Evolutionary conservation across 805 yeast genomes (phyloP).

Genomic region (Peterozyma toletana): DNA sequence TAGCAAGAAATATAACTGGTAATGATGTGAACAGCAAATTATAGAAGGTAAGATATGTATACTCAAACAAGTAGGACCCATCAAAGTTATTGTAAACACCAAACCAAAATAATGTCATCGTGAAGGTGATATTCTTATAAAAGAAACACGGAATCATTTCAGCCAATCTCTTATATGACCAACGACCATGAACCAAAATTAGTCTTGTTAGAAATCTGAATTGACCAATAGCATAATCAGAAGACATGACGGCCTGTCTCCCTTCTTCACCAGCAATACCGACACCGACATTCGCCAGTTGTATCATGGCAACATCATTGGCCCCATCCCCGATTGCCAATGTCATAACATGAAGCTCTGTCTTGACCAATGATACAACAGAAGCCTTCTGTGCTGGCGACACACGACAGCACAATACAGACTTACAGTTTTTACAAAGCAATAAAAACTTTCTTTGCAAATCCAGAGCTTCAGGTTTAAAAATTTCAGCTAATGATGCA

Average conservation of each 20-base stretch:
- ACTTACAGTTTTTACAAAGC: conserved; percentile 71
- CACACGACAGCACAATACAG: conserved; percentile 82
- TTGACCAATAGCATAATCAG: conserved; percentile 83
- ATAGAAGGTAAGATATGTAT: conserved; percentile 73
- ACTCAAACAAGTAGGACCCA: conserved; percentile 75
- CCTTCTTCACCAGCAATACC: conserved; percentile 94
- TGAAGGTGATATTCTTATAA: conserved; percentile 71
- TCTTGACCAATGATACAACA: conserved; percentile 75
- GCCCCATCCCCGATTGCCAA: conserved; percentile 87
- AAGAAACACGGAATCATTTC: conserved; percentile 83
- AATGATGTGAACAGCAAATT: conserved; percentile 78
- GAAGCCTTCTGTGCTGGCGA: conserved; percentile 84
- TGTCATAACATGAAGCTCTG: conserved; percentile 72
- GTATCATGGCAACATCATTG: conserved; percentile 88
- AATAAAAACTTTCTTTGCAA: conserved; percentile 54
- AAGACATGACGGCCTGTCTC: conserved; percentile 82
- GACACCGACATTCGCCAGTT: conserved; percentile 80
- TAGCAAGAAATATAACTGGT: conserved; percentile 72
- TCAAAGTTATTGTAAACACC: conserved; percentile 71
- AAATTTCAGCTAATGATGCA: conserved; percentile 54
- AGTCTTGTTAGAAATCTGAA: conserved; percentile 65
- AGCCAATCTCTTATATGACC: conserved; percentile 77
- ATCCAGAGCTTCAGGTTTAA: conserved; percentile 30
- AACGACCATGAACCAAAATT: conserved; percentile 73
- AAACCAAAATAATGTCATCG: conserved; percentile 72